Base-by-base conservation (phyloP, 2,329 filamentous ascomycete species). In the Cryoendolithus antarcticus region DNA sequence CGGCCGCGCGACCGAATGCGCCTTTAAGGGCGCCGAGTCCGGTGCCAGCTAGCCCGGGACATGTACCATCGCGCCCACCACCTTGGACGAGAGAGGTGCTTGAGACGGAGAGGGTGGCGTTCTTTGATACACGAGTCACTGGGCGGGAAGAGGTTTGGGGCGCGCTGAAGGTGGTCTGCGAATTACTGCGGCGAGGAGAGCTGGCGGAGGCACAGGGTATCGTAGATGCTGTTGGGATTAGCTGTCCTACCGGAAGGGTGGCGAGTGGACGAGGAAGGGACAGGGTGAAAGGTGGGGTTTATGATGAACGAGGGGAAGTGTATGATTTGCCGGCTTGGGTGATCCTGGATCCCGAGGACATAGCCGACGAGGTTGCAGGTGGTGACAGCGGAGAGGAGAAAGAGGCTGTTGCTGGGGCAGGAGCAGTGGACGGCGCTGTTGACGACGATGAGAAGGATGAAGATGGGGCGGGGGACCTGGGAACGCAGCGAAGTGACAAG, bases 111-210 rank as follows among this genome's bases (percentile, higher is more conserved):
- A 74, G 89, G 35, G 65, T 64, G 35, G 86, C 86, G 45, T 95
- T 93, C 68, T 96, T 93, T 61, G 86, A 95, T 44, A 95, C 88
- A 1, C 70, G 86, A 34, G 84, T 93, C n/a, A 82, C 81, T 0
- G 86, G 86, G 2, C 71, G 76, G 3, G 54, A 71, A 4, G 84
- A 94, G 59, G 72, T 91, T 21, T 96, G 89, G 89, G 75, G 75
- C 49, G 80, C 83, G 0, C 60, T 95, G 9, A 71, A 72, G 34
- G 66, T 76, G 1, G 81, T 79, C 0, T 68, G 86, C 11, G 73
- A 82, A 44, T 64, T 83, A 6, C 58, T 94, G 45, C 80, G 80
- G 64, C 51, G 55, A 0, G 68, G 63, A 1, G 56, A 65, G 27
- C 48, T 67, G 30, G 56, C 54, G 28, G 60, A 63, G 34, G 88